phyloP scores from a whole-genome alignment of 108 stramenopile species.

The Cyclotella sp. region DNA sequence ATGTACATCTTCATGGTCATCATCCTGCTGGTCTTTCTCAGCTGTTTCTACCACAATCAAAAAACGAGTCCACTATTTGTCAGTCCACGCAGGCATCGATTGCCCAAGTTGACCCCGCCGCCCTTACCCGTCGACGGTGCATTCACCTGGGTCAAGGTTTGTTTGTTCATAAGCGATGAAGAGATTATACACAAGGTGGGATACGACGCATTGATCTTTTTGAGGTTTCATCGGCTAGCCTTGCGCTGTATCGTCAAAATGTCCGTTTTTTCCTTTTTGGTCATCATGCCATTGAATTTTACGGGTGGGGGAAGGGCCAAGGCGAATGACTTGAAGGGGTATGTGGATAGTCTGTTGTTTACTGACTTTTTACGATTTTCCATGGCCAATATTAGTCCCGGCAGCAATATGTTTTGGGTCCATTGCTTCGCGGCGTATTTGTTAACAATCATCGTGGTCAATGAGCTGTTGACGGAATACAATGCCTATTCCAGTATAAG shows the following conservation, averaged over 20 bases:
- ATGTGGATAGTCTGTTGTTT: slow-evolving; percentile 74
- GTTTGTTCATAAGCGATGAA: slow-evolving; percentile 84
- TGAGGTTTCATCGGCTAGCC: slow-evolving; percentile 88
- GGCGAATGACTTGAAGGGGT: slow-evolving; percentile 72
- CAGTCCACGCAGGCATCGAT: slow-evolving; percentile 81
- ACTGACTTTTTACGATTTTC: slow-evolving; percentile 89
- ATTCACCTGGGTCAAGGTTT: slow-evolving; percentile 82
- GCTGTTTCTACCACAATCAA: slow-evolving; percentile 91
- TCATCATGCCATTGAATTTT: slow-evolving; percentile 88
- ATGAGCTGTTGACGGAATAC: slow-evolving; percentile 85
- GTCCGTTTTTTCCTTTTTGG: slow-evolving; percentile 84
- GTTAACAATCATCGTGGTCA: slow-evolving; percentile 80
- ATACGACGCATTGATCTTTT: slow-evolving; percentile 86
- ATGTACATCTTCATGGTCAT: slow-evolving; percentile 70
- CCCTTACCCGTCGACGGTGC: slow-evolving; percentile 83
- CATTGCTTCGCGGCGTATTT: slow-evolving; percentile 91
- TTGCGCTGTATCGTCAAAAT: slow-evolving; percentile 91
- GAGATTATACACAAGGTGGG: slow-evolving; percentile 92
- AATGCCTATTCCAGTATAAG: slow-evolving; percentile 87
- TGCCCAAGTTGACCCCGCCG: slow-evolving; percentile 86
- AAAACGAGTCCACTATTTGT: slow-evolving; percentile 87
- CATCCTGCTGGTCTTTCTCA: slow-evolving; percentile 72
- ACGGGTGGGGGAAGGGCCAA: slow-evolving; percentile 82
- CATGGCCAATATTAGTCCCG: slow-evolving; percentile 86
- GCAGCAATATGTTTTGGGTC: slow-evolving; percentile 84